Percentiles rank a stretch among this genome's conserved stretches.
Evolutionary conservation across 2,329 filamentous ascomycete species (phyloP).

Genomic region (Fusarium sp.): DNA sequence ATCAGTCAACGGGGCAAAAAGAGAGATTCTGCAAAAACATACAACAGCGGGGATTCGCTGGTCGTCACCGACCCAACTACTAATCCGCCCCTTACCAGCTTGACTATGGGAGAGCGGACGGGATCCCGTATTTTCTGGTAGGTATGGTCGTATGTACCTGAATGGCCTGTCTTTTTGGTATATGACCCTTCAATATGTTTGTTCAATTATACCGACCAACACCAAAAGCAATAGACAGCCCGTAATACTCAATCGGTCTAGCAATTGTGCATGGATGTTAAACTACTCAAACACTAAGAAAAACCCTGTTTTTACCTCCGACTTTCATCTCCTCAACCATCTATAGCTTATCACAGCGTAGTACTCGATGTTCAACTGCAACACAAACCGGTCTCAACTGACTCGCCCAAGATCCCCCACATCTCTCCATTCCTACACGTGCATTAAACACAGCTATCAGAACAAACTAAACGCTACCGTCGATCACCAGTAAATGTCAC

Average conservation of each 20-base stretch:
- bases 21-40: neutral
- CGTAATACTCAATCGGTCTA: neutral
- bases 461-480: neutral
- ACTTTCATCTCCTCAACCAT: neutral
- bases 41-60: neutral
- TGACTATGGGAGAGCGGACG: neutral
- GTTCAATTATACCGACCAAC: neutral
- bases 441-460: neutral
- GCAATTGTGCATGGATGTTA: neutral
- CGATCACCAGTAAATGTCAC: neutral
- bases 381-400: neutral
- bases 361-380: neutral
- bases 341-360: neutral
- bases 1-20: neutral
- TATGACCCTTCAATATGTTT: rapidly evolving
- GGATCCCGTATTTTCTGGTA: neutral
- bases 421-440: slow-evolving; percentile 15
- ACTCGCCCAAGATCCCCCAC: slow-evolving; percentile 1
- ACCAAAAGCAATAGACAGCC: neutral
- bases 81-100: neutral
- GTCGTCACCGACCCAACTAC: neutral
- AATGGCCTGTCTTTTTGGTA: rapidly evolving
- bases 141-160: neutral
- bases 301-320: neutral
- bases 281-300: neutral